Evolutionary conservation across 73 alveolate species (phyloP), one percentile per base, ranked within the genome.

Genomic region (Paramecium caudatum): DNA sequence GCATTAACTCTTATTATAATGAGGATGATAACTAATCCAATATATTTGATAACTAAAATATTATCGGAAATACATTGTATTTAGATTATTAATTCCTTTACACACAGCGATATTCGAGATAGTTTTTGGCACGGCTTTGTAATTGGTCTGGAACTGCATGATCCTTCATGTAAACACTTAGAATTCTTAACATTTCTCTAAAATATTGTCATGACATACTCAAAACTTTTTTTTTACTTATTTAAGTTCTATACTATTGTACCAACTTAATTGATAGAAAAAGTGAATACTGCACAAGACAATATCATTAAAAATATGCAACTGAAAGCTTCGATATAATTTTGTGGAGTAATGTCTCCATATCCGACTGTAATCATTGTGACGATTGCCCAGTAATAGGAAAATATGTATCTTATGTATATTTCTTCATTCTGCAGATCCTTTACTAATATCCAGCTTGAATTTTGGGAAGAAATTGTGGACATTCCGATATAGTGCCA

Each of bases 321-420:
- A 21, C 80, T 55, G 30, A 55, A 55, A 23, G 80, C 80, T 81
- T 96, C 99, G 12, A 82, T 8, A 27, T 81, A 46, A 21, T 94
- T 94, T 15, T 47, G 91, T 3, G 97, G 95, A 7, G 96, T 93
- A 5, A 96, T 90, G 78, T 96, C 99, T 3, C 99, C 99, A 91
- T 95, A 96, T 25, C 99, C 99, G 1, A 95, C 98, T 0, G 99
- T 96, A 12, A 94, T 91, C 82, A 96, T 85, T n/a, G 98, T 94
- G 37, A 95, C 92, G 4, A 91, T 82, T 10, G 99, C 93, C 97
- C 98, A 96, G 62, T 96, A 94, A 10, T 91, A 46, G 0, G 93
- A 86, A 19, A 16, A 34, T 12, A 41, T 46, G 19, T 86, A 86
- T 63, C 68, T 43, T 34, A 86, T 27, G 13, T 43, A 41, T 39